Evolutionary conservation across 164 flowering plant species (phyloP).

Genomic region (Vitis labrusca): DNA sequence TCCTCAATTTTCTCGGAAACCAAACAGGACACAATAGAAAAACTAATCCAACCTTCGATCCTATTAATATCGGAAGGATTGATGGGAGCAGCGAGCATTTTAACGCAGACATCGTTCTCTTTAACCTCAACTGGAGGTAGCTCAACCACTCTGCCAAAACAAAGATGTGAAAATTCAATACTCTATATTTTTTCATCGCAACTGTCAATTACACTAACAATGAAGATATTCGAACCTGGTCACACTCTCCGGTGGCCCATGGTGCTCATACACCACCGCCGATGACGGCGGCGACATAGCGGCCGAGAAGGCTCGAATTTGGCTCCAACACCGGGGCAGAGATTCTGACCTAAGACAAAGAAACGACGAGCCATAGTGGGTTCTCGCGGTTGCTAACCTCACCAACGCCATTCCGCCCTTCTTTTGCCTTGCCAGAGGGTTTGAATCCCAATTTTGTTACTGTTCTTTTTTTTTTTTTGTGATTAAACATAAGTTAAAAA

Average conservation of each 20-base stretch:
- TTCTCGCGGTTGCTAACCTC: conserved; percentile 19
- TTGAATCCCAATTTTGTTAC: neutral
- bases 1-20: no score
- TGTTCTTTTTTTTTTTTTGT: no score
- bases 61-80: conserved; percentile 96
- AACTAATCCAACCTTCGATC: conserved; percentile 59
- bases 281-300: conserved; percentile 81
- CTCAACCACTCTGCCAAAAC: conserved; percentile 54
- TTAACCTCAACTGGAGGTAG: conserved; percentile 72
- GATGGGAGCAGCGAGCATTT: conserved; percentile 93
- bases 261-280: conserved; percentile 80
- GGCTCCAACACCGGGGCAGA: conserved; percentile 1
- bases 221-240: conserved; percentile 43
- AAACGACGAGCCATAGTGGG: conserved; percentile 7
- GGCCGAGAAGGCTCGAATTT: conserved; percentile 47
- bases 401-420: conserved; percentile 26
- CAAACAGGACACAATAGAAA: neutral
- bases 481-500: neutral
- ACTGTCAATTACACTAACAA: neutral
- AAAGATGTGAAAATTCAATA: neutral
- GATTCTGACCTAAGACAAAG: neutral
- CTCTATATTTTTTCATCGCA: no score
- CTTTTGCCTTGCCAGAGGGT: neutral
- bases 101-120: conserved; percentile 83
- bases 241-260: conserved; percentile 83